Conservation (phyloP, 768 basidiomycete species). For the Exsudoporus frostii region DNA sequence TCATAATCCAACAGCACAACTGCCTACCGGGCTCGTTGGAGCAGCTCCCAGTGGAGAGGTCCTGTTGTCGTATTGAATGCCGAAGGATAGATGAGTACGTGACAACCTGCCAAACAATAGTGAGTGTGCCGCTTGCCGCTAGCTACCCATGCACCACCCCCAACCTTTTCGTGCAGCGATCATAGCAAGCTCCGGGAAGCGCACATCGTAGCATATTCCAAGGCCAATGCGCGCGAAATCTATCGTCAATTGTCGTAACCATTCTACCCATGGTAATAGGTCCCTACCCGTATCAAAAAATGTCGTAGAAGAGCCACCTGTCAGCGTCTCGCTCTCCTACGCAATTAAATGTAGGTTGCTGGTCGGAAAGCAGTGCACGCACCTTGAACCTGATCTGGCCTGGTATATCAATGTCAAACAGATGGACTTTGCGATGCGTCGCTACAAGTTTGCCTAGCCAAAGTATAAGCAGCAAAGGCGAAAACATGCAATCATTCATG, state of each 20-base stretch:
- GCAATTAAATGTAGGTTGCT: conserved; percentile 3
- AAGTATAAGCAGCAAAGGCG: neutral
- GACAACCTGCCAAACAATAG: conserved; percentile 55
- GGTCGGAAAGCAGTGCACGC: neutral
- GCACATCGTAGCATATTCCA: conserved; percentile 94
- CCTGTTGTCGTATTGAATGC: conserved; percentile 98
- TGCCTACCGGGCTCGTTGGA: conserved; percentile 76
- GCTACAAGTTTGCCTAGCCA: conserved; percentile 78
- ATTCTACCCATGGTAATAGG: neutral
- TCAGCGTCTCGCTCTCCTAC: conserved; percentile 86
- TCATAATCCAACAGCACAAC: neutral
- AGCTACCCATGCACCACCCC: conserved; percentile 5
- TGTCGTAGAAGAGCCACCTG: conserved; percentile 68
- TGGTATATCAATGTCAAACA: conserved; percentile 97
- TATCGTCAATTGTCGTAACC: conserved; percentile 26
- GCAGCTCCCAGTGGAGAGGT: conserved; percentile 92
- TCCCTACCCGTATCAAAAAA: conserved; percentile 81
- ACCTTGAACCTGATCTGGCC: conserved; percentile 91
- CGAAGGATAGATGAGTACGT: conserved; percentile 86
- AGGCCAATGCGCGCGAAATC: conserved; percentile 97
- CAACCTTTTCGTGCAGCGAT: conserved; percentile 82
- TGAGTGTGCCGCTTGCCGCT: neutral
- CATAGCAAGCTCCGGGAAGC: conserved; percentile 93
- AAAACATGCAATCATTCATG: conserved; percentile 17
- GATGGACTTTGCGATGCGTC: conserved; percentile 89